These are phyloP conservation scores for Puccinia sorghi DNA, from an alignment of 1,284 basidiomycete species.

Conservation along the genomic window DNA sequence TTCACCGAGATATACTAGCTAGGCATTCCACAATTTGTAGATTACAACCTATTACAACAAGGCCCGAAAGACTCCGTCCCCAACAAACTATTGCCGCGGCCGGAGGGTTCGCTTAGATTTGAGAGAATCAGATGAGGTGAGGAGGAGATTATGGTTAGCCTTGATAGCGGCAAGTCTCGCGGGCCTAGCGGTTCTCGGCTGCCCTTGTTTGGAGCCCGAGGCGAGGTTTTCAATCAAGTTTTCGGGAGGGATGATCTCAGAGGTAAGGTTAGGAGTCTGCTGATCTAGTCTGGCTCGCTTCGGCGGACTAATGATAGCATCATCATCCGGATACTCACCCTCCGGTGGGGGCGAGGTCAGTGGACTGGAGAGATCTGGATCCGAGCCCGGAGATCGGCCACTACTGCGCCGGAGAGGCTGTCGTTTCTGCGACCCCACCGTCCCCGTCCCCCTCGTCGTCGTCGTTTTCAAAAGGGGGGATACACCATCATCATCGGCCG, in stretches of 20 bases:
- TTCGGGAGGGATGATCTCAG: neutral
- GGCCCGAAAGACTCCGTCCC: neutral
- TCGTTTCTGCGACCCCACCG: neutral
- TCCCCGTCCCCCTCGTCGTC: neutral
- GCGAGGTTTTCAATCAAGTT: too few relatives aligned
- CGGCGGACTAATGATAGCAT: neutral
- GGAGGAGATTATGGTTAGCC: constrained; percentile 3
- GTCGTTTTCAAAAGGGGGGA: neutral
- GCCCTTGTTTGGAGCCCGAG: neutral
- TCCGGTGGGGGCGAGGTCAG: constrained; percentile 1
- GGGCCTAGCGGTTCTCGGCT: neutral
- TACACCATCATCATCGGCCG: neutral
- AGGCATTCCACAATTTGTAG: too few relatives aligned
- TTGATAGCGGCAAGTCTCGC: neutral
- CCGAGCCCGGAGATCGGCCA: neutral
- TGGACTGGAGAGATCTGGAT: constrained; percentile 2
- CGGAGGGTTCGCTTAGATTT: neutral
- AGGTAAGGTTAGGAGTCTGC: neutral
- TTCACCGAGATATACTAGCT: too few relatives aligned
- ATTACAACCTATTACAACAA: neutral
- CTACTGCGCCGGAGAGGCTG: neutral
- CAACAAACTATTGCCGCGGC: constrained; percentile 11
- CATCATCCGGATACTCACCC: neutral
- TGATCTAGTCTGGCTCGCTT: neutral
- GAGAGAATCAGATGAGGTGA: neutral